Evolutionary conservation across 129 eudicot species (phyloP).

Genomic region (Tanacetum coccineum): DNA sequence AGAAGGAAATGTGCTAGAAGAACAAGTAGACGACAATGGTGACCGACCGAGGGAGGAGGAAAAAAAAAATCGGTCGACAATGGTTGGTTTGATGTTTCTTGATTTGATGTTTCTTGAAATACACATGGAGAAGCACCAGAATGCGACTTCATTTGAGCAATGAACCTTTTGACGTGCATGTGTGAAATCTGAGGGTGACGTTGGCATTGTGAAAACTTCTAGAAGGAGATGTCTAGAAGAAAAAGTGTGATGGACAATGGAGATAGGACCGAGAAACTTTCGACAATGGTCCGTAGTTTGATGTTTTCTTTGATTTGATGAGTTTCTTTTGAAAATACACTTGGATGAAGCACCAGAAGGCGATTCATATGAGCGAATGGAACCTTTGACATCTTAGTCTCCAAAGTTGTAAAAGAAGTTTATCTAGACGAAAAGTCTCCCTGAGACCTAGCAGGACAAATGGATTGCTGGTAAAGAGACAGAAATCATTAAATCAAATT

Average conservation of each 20-base stretch:
- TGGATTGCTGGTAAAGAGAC: too few species aligned
- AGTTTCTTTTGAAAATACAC: neutral
- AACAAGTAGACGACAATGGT: slow-evolving; percentile 10
- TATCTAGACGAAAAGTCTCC: neutral
- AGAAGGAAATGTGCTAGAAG: slow-evolving; percentile 6
- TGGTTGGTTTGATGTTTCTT: neutral
- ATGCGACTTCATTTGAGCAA: neutral
- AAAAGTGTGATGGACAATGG: too few species aligned
- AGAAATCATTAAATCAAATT: too few species aligned
- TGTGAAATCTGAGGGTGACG: too few species aligned
- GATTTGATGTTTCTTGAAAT: neutral
- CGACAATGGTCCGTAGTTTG: neutral
- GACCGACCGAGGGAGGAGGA: slow-evolving; percentile 9
- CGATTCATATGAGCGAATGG: neutral
- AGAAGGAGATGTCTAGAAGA: too few species aligned
- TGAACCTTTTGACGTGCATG: too few species aligned
- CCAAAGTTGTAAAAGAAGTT: neutral
- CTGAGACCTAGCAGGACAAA: neutral
- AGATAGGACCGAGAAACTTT: too few species aligned
- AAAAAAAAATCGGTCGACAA: too few species aligned
- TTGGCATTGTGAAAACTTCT: too few species aligned
- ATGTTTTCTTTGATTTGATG: neutral
- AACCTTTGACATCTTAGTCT: neutral
- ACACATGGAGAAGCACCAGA: neutral
- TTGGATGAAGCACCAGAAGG: slow-evolving; percentile 1